phyloP scores from a whole-genome alignment of 2,329 filamentous ascomycete species.

The Trichoderma sp. region DNA sequence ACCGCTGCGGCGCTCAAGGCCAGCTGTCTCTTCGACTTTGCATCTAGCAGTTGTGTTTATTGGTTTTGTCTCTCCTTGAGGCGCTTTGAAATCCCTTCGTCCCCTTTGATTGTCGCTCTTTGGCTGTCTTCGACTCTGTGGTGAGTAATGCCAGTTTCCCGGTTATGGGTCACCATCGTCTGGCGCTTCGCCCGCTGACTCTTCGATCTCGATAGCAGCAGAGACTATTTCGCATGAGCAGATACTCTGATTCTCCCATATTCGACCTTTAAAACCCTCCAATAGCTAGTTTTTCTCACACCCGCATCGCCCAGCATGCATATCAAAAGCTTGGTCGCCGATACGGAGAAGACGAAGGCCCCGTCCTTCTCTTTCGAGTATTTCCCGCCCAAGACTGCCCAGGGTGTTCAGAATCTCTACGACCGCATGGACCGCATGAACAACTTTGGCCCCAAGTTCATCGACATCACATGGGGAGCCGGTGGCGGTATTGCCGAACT shows the following conservation, averaged over 20 bases:
- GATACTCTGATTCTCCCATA: not conserved
- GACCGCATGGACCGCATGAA: constrained; percentile 99
- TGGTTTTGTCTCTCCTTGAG: not conserved
- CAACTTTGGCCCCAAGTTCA: constrained; percentile 88
- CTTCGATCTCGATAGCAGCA: not conserved
- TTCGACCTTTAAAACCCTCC: not conserved
- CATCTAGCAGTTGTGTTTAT: not conserved
- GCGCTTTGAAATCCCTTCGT: not conserved
- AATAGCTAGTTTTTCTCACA: not conserved
- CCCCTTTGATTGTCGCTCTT: not conserved
- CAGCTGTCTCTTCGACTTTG: constrained; percentile 1
- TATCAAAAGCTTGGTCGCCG: constrained; percentile 87
- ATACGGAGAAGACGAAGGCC: constrained; percentile 75
- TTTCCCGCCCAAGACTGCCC: constrained; percentile 96
- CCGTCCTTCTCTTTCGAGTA: constrained; percentile 99
- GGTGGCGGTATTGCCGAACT: constrained; percentile 88
- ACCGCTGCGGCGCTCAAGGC: not conserved
- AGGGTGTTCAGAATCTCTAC: constrained; percentile 98
- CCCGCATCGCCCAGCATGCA: constrained; percentile 69
- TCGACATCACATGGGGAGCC: constrained; percentile 98
- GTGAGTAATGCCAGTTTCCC: not conserved
- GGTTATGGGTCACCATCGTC: not conserved
- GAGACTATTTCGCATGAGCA: constrained; percentile 1
- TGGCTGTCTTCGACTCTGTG: not conserved
- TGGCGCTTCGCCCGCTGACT: not conserved